These are phyloP conservation scores for Phytophthora foliorum DNA, from an alignment of 352 stramenopile genomes.

Conservation along the genomic window DNA sequence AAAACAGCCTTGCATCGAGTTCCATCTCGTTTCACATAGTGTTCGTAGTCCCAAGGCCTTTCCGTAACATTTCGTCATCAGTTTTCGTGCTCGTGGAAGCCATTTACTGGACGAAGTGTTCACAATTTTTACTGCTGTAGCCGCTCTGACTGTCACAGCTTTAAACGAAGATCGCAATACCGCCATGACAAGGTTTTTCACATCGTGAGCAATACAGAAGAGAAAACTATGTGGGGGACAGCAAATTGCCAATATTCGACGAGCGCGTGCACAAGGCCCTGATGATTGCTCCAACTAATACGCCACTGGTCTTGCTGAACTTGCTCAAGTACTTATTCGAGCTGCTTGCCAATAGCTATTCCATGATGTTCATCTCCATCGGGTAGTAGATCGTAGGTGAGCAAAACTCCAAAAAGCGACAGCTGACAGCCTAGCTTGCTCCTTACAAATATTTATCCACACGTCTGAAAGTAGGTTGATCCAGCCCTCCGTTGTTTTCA, in stretches of 20 bases:
- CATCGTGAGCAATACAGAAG: conserved; percentile 8
- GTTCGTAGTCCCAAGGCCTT: neutral
- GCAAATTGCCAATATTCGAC: neutral
- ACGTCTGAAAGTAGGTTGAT: conserved; percentile 16
- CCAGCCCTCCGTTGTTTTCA: conserved; percentile 1
- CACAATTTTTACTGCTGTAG: conserved; percentile 1
- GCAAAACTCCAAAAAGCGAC: conserved; percentile 1
- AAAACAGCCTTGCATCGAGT: conserved; percentile 1
- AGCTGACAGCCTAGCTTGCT: conserved; percentile 11
- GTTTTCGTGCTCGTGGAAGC: neutral
- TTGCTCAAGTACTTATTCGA: conserved; percentile 6
- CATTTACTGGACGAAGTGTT: conserved; percentile 13
- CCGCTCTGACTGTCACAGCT: neutral
- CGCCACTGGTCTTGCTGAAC: neutral
- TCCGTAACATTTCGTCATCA: conserved; percentile 1
- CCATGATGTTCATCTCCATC: conserved; percentile 11
- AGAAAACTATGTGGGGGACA: conserved; percentile 1
- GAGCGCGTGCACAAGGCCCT: conserved; percentile 2
- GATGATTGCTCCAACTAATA: conserved; percentile 14
- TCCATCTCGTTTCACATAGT: conserved; percentile 5
- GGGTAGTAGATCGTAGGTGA: neutral
- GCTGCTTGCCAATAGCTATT: conserved; percentile 8
- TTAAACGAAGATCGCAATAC: conserved; percentile 7
- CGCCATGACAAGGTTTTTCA: conserved; percentile 11
- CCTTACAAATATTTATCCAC: conserved; percentile 11